Percentiles rank a stretch among this genome's conserved stretches.
Conservation (phyloP, 2,329 filamentous ascomycete species). For the Harringtonia aguacate region DNA sequence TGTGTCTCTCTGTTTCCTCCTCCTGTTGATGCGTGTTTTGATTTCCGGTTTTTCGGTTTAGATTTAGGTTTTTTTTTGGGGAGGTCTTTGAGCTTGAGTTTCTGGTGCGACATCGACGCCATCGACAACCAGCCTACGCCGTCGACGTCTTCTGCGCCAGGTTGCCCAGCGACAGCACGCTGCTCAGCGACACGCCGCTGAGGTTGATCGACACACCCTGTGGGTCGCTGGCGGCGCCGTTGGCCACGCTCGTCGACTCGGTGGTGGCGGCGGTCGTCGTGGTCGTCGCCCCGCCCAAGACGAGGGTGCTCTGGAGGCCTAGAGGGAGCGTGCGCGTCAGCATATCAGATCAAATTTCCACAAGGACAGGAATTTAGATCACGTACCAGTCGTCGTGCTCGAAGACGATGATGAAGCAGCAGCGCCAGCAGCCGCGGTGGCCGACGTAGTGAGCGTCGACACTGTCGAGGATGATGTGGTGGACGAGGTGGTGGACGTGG, state of each 20-base stretch:
- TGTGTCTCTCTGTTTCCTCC: too few species aligned
- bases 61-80: neutral
- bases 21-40: too few species aligned
- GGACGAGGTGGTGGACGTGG: neutral
- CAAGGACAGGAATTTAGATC: too few species aligned
- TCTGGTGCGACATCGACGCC: too few species aligned
- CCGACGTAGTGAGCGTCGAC: neutral
- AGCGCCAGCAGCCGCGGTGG: neutral
- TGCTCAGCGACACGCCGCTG: constrained; percentile 29
- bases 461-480: neutral
- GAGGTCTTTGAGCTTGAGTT: neutral
- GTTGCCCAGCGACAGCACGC: constrained; percentile 32
- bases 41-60: neutral
- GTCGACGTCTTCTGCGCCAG: constrained; percentile 19
- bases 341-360: too few species aligned
- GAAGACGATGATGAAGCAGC: neutral
- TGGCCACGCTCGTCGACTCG: constrained; percentile 12
- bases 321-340: too few species aligned
- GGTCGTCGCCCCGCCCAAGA: constrained; percentile 15
- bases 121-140: neutral
- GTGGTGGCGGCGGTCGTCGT: constrained; percentile 14
- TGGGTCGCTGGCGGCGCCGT: constrained; percentile 16
- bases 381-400: neutral
- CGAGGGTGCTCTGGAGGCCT: constrained; percentile 17
- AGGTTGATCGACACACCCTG: constrained; percentile 23